These are phyloP conservation scores for Torulaspora globosa DNA, from an alignment of 1,139 yeast species.

Conservation along the genomic window DNA sequence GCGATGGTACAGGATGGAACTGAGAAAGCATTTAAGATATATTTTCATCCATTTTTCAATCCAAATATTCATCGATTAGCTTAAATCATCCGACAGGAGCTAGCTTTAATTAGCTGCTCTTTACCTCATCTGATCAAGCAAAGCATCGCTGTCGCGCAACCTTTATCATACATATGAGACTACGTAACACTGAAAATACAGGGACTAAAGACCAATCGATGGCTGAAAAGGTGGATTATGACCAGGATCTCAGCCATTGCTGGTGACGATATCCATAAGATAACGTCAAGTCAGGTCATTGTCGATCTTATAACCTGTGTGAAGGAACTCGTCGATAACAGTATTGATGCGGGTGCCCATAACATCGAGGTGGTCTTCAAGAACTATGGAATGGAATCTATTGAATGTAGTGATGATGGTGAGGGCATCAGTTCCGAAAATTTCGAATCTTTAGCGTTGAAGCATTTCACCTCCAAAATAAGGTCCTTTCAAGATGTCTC, in stretches of 20 bases:
- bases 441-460: constrained; percentile 56
- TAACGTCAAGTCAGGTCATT: constrained; percentile 92
- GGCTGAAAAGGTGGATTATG: constrained; percentile 7
- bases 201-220: background rate
- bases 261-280: constrained; percentile 49
- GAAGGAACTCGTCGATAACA: constrained; percentile 83
- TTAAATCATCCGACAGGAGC: background rate
- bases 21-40: constrained; percentile 34
- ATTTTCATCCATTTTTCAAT: constrained; percentile 32
- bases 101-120: background rate
- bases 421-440: constrained; percentile 62
- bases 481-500: constrained; percentile 52
- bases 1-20: constrained; percentile 32
- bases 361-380: constrained; percentile 62
- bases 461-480: constrained; percentile 81
- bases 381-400: constrained; percentile 70
- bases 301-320: constrained; percentile 70
- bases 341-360: constrained; percentile 72
- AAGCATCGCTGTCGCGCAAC: background rate
- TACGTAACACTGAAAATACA: background rate
- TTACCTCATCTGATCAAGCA: background rate
- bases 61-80: constrained; percentile 23
- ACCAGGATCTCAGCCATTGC: constrained; percentile 24
- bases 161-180: constrained; percentile 1
- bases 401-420: constrained; percentile 77